phyloP scores from a whole-genome alignment of 495 filamentous ascomycete species.

The Neurospora discreta region DNA sequence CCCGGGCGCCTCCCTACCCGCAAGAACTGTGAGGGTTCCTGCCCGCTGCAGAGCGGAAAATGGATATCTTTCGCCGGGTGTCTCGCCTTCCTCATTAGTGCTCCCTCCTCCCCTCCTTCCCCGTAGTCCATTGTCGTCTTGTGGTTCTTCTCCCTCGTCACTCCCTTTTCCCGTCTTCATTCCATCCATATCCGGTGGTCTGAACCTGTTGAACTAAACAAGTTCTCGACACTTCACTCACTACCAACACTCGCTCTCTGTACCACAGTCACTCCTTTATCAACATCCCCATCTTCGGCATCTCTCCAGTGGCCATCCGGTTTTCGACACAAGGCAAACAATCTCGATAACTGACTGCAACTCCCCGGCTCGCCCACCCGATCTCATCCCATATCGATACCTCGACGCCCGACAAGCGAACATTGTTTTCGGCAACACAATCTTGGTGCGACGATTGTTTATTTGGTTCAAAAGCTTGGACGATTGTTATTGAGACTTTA shows the following conservation, averaged over 20 bases:
- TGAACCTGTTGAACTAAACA: neutral
- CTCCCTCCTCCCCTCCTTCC: neutral
- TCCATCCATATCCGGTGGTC: neutral
- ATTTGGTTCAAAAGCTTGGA: neutral
- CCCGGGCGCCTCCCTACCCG: neutral
- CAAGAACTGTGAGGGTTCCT: neutral
- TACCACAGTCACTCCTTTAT: neutral
- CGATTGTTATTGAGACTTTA: neutral
- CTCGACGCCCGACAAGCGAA: neutral
- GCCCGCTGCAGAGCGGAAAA: neutral
- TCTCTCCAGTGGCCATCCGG: neutral
- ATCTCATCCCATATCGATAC: neutral
- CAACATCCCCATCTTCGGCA: neutral
- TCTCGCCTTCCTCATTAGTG: neutral
- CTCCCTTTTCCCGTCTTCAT: neutral
- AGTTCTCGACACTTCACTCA: neutral
- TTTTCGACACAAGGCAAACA: neutral
- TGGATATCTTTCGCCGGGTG: neutral
- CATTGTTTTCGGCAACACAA: neutral
- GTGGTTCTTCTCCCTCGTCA: neutral
- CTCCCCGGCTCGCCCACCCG: neutral
- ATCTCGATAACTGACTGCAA: neutral
- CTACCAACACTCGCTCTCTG: neutral
- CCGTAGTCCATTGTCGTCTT: neutral
- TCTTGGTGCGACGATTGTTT: neutral